Base-by-base conservation (phyloP, 768 basidiomycete genomes). In the Panaeolus cyanescens region DNA sequence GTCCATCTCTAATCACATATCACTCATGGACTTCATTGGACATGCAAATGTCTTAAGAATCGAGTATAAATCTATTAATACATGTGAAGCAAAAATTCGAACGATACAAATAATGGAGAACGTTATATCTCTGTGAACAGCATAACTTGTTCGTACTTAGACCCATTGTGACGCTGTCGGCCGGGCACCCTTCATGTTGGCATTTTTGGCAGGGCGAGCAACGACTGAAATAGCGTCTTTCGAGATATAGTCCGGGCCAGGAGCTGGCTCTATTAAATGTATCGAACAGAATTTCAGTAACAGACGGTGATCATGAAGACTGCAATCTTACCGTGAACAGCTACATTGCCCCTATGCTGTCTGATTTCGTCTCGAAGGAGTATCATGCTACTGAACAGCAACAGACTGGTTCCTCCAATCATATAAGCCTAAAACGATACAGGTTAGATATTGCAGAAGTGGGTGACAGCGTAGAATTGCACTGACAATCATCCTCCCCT, bases 191-290 rank as follows among this genome's bases (percentile, higher is more conserved):
- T 66, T 68, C 15, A 57, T 60, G 20, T 68, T 60, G 4, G 60
- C 64, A 39, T 68, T 66, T 40, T 68, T 68, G 1, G 67, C 65
- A n/a, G 65, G 62, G 50, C 62, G 63, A 20, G 34, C n/a, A 1
- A 25, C 42, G 5, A 56, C 60, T 8, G 25, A 6, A 4, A 68
- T 28, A 17, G 67, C 67, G 45, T 68, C 67, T 28, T 55, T 65
- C 2, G 59, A 36, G 15, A 50, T 57, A 15, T 66, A 63, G 33
- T 58, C 63, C n/a, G 30, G 33, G 22, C 54, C 61, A 37, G 37
- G 32, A 32, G 22, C 1, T 6, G 20, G 56, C 33, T 56, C 19
- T 36, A 32, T 4, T 13, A 36, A 54, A 42, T 32, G 30, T 36
- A 19, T 39, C 22, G 34, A 13, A 28, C 3, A 45, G 1, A 19